These are phyloP conservation scores for Corchorus capsularis DNA, from an alignment of 345 rosid species.

Conservation along the genomic window DNA sequence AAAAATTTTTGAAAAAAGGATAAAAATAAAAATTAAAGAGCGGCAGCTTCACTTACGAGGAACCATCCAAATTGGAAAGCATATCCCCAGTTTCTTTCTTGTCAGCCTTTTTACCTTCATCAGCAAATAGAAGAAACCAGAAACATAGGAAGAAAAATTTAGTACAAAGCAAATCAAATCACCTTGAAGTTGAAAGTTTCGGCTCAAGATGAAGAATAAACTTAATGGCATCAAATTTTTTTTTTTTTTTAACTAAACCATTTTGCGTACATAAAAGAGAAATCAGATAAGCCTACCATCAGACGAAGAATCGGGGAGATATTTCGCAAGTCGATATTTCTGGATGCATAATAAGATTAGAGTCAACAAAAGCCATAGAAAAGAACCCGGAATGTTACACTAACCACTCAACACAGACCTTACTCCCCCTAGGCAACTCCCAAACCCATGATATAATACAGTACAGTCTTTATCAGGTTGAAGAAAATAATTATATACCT, in stretches of 20 bases:
- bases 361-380: background rate
- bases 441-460: background rate
- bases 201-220: background rate
- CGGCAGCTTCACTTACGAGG: slow-evolving; percentile 67
- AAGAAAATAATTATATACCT: slow-evolving; percentile 48
- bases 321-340: slow-evolving; percentile 96
- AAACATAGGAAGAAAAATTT: slow-evolving; percentile 11
- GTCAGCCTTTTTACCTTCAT: slow-evolving; percentile 82
- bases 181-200: background rate
- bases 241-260: background rate
- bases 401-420: slow-evolving; percentile 1
- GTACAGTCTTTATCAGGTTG: background rate
- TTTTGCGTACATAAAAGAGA: slow-evolving; percentile 11
- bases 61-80: slow-evolving; percentile 84
- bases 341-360: slow-evolving; percentile 42
- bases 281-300: slow-evolving; percentile 62
- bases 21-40: slow-evolving; percentile 13
- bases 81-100: slow-evolving; percentile 87
- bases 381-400: background rate
- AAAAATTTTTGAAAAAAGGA: background rate
- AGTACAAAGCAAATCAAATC: background rate
- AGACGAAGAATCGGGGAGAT: slow-evolving; percentile 88
- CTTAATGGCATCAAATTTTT: background rate
- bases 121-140: slow-evolving; percentile 21
- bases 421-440: background rate